phyloP scores from a whole-genome alignment of 768 basidiomycete genomes.

The Lentinus tigrinus region DNA sequence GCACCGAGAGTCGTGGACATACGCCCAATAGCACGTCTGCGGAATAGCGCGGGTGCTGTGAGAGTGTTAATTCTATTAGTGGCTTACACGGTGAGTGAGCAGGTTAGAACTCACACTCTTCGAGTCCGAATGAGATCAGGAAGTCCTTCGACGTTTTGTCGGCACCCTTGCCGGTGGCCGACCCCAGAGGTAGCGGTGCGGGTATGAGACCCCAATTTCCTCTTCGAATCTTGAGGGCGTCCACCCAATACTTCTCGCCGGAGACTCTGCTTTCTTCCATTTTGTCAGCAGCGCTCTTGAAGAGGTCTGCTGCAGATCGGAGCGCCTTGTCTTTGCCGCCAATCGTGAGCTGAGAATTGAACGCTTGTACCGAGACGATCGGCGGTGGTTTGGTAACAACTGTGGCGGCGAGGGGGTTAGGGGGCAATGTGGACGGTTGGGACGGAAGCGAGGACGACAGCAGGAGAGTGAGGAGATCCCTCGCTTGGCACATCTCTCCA shows the following conservation, averaged over 20 bases:
- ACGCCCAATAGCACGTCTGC: slow-evolving; percentile 68
- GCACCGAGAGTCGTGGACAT: slow-evolving; percentile 52
- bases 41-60: slow-evolving; percentile 61
- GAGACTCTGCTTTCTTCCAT: slow-evolving; percentile 62
- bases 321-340: slow-evolving; percentile 82
- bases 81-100: too few relatives aligned
- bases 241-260: slow-evolving; percentile 78
- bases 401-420: slow-evolving; percentile 53
- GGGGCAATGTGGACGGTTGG: slow-evolving; percentile 16
- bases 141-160: slow-evolving; percentile 84
- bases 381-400: slow-evolving; percentile 65
- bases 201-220: slow-evolving; percentile 82
- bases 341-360: slow-evolving; percentile 40
- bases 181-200: slow-evolving; percentile 71
- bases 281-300: slow-evolving; percentile 66
- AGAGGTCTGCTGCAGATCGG: slow-evolving; percentile 68
- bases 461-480: slow-evolving; percentile 64
- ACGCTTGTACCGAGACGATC: slow-evolving; percentile 38
- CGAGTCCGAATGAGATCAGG: slow-evolving; percentile 74
- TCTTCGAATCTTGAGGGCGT: slow-evolving; percentile 73
- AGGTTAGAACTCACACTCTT: slow-evolving; percentile 70
- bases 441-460: slow-evolving; percentile 43
- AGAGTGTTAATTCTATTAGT: slow-evolving; percentile 1
- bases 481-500: slow-evolving; percentile 79
- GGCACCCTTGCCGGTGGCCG: slow-evolving; percentile 69